Conservation (phyloP, 441 rosid genomes). For the Aleurites moluccanus region DNA sequence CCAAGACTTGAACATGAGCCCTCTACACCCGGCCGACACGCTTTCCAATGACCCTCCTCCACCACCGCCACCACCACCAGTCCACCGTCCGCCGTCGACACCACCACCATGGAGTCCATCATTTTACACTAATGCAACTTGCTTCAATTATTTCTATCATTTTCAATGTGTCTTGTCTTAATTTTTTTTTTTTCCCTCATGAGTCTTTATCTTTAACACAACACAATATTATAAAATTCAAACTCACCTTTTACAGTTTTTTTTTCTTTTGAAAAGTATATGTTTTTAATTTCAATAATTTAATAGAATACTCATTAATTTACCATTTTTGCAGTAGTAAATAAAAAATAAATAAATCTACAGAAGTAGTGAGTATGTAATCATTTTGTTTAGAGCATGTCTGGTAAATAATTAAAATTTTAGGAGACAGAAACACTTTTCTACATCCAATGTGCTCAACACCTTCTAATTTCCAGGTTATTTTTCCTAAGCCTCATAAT, state of each 20-base stretch:
- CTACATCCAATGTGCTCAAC: constrained; percentile 3
- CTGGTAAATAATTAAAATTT: not conserved
- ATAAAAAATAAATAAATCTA: not conserved
- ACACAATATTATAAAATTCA: not conserved
- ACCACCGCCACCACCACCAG: not conserved
- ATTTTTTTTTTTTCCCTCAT: not conserved
- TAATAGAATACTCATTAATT: not conserved
- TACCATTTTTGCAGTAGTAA: not conserved
- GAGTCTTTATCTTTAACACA: not conserved
- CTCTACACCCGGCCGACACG: constrained; percentile 49
- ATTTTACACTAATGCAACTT: not conserved
- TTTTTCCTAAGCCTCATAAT: constrained; percentile 11
- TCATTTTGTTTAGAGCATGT: constrained; percentile 11
- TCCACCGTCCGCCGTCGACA: not conserved
- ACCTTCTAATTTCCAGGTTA: constrained; percentile 1
- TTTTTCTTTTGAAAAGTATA: not conserved
- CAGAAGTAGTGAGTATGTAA: not conserved
- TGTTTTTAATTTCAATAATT: not conserved
- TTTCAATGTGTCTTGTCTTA: constrained; percentile 7
- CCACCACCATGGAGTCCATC: constrained; percentile 4
- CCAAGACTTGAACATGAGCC: constrained; percentile 29
- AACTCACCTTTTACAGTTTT: not conserved
- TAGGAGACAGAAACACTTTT: not conserved
- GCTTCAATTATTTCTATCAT: constrained; percentile 11
- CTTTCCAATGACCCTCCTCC: constrained; percentile 29